Conservation (phyloP, 352 stramenopile species). For the Phytopythium vexans region DNA sequence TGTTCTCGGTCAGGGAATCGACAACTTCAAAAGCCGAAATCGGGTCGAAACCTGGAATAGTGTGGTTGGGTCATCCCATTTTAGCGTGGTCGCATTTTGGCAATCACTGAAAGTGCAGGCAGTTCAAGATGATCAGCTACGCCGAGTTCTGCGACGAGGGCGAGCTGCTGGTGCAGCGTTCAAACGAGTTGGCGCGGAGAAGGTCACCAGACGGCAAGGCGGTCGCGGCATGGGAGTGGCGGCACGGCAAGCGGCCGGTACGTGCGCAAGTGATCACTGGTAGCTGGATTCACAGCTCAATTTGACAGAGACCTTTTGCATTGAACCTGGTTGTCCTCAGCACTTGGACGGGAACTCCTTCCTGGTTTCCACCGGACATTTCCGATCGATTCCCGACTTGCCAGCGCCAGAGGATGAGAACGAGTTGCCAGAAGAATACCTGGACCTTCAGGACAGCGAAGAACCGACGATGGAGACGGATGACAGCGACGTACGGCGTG, state of each 20-base stretch:
- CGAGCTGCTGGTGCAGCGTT: constrained; percentile 33
- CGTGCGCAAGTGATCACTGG: background rate
- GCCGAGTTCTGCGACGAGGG: constrained; percentile 47
- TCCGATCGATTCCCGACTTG: background rate
- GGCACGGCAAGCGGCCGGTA: constrained; percentile 45
- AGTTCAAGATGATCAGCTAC: constrained; percentile 27
- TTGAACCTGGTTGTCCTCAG: constrained; percentile 13
- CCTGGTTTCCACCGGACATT: constrained; percentile 57
- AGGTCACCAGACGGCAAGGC: background rate
- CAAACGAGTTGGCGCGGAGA: constrained; percentile 22
- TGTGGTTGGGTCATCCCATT: no score
- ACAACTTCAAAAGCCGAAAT: no score
- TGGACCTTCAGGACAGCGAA: background rate
- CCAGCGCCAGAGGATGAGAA: constrained; percentile 6
- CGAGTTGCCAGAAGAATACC: constrained; percentile 16
- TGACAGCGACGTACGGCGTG: no score
- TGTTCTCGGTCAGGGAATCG: no score
- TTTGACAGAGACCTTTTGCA: background rate
- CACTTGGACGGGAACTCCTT: constrained; percentile 63
- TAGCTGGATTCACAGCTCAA: background rate
- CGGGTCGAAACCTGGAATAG: no score
- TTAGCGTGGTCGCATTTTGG: no score
- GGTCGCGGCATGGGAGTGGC: constrained; percentile 55
- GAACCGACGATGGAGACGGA: background rate
- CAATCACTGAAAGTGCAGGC: no score